phyloP scores from a whole-genome alignment of 352 stramenopile species.

The Plasmopara halstedii region DNA sequence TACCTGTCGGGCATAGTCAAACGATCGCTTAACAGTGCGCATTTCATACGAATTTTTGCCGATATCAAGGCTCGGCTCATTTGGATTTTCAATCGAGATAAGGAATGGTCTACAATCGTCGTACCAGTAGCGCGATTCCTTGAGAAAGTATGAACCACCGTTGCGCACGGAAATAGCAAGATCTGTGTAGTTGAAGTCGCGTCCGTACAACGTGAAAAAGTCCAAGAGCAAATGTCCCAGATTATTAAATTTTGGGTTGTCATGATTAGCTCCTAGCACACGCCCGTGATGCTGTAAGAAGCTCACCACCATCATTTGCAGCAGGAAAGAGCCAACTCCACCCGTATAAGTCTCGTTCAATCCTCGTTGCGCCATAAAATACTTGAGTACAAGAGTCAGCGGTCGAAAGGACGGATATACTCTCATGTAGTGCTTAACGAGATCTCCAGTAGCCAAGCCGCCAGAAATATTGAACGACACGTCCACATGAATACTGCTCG shows the following conservation, averaged over 20 bases:
- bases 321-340: constrained; percentile 90
- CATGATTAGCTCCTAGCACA: constrained; percentile 34
- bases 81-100: constrained; percentile 92
- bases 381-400: constrained; percentile 93
- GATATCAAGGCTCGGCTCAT: constrained; percentile 89
- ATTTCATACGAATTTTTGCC: constrained; percentile 91
- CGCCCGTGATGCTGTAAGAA: constrained; percentile 89
- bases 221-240: constrained; percentile 89
- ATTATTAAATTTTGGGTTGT: constrained; percentile 79
- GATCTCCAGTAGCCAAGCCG: constrained; percentile 75
- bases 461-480: constrained; percentile 88
- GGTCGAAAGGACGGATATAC: constrained; percentile 88
- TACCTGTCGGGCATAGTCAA: constrained; percentile 80
- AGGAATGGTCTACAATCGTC: constrained; percentile 72
- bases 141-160: constrained; percentile 90
- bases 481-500: constrained; percentile 86
- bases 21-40: constrained; percentile 83
- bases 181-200: constrained; percentile 91
- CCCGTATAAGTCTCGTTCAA: constrained; percentile 94
- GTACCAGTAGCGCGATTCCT: constrained; percentile 72
- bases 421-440: constrained; percentile 89
- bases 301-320: constrained; percentile 94
- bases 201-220: constrained; percentile 94
- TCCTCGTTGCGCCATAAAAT: constrained; percentile 90
- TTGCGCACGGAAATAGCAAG: constrained; percentile 89